Base-by-base conservation (phyloP, 257 asterid genomes). In the Pogostemon cablin region DNA sequence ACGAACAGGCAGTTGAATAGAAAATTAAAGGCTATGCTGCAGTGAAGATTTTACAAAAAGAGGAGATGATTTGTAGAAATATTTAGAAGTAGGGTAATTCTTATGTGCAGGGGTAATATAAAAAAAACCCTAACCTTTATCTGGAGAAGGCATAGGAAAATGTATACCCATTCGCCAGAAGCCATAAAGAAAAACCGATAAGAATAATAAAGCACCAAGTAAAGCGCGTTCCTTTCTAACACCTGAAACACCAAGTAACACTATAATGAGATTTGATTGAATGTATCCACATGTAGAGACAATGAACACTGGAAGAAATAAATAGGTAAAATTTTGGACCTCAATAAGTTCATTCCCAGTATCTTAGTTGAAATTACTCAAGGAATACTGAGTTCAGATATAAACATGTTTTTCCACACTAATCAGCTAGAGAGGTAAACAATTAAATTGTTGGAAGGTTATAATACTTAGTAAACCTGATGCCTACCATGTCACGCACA, bases 101-200 rank as follows among this genome's bases (percentile, higher is more conserved):
- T 46, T 48, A n/a, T 6, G 62, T 40, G 55, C 64, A n/a, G 40
- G 15, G 7, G 76, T 53, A 65, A 53, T 67, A 61, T 62, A 35
- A 20, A 80, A 58, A 64, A 62, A 55, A 67, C 54, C 25, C 80
- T 38, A 72, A 93, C 99, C 99, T 85, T 84, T 95, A 79, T 91
- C 96, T 40, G 99, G 98, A 65, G 98, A 91, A 76, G 97, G 99
- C 99, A 95, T 95, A 17, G 99, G 99, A 74, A 95, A 95, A 81
- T 95, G 99, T 84, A 95, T 85, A 42, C 99, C 99, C 90, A 95
- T 80, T 73, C 97, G 92, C 99, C 99, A 95, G 81, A 95, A 95
- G 52, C 81, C 96, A 78, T 95, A 95, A n/a, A 95, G 96, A 83
- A 91, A 95, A 61, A 80, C 97, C 71, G 72, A 78, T 77, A 95